These are phyloP conservation scores for Pythium insidiosum DNA, from an alignment of 352 stramenopile genomes.

Conservation along the genomic window DNA sequence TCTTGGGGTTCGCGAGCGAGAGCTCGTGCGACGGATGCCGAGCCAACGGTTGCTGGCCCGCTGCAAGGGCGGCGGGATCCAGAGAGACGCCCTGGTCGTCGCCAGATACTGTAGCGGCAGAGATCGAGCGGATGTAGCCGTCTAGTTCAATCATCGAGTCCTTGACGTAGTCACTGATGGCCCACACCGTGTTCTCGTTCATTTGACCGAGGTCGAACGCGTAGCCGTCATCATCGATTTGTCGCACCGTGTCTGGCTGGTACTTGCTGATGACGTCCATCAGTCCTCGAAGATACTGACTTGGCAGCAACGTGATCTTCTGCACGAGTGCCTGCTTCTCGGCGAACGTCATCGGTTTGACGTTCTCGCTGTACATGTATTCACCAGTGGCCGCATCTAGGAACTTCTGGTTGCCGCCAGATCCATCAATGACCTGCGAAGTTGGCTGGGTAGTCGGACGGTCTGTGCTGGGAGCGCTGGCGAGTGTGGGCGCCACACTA, in stretches of 20 bases:
- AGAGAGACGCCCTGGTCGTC: conserved; percentile 2
- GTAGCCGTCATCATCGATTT: conserved; percentile 85
- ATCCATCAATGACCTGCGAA: conserved; percentile 35
- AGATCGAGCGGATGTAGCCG: conserved; percentile 73
- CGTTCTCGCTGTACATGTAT: conserved; percentile 82
- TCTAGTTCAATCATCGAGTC: conserved; percentile 82
- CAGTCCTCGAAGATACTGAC: conserved; percentile 73
- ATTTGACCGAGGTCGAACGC: conserved; percentile 82
- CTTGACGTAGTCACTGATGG: conserved; percentile 84
- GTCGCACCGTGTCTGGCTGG: conserved; percentile 75
- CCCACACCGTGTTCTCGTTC: conserved; percentile 86
- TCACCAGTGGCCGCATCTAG: conserved; percentile 55
- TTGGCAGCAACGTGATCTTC: conserved; percentile 81
- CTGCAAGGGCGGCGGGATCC: conserved; percentile 8
- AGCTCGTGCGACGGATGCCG: conserved; percentile 28
- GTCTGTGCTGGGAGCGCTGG: background rate
- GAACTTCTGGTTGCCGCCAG: conserved; percentile 64
- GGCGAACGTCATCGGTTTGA: conserved; percentile 79
- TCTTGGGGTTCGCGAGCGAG: conserved; percentile 58
- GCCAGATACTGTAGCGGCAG: conserved; percentile 25
- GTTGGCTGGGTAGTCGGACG: conserved; percentile 17
- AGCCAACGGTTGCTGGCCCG: conserved; percentile 11
- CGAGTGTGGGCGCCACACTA: conserved; percentile 8
- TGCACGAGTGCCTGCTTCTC: conserved; percentile 81
- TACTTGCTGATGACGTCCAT: conserved; percentile 89